phyloP scores from a whole-genome alignment of 2,329 filamentous ascomycete species.

The Fusarium stilboides region DNA sequence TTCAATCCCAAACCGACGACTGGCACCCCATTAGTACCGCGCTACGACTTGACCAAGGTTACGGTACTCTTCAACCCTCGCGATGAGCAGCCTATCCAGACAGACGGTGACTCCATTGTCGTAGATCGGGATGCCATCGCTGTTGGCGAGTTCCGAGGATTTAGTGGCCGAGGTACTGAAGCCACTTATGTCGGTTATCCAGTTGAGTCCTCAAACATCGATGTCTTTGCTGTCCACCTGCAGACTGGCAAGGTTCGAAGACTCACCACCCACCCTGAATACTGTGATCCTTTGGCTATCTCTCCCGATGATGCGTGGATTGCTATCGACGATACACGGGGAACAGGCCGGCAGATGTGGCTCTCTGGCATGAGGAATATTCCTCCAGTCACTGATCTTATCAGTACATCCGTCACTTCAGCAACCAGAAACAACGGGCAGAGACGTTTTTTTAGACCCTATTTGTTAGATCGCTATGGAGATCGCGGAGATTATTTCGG shows the following conservation, averaged over 20 bases:
- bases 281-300: slow-evolving; percentile 59
- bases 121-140: slow-evolving; percentile 6
- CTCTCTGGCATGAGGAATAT: slow-evolving; percentile 58
- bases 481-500: slow-evolving; percentile 63
- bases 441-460: slow-evolving; percentile 63
- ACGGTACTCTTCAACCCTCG: slow-evolving; percentile 53
- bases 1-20: slow-evolving; percentile 57
- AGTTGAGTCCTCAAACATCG: slow-evolving; percentile 61
- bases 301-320: slow-evolving; percentile 61
- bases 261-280: slow-evolving; percentile 61
- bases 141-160: slow-evolving; percentile 63
- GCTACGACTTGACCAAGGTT: slow-evolving; percentile 60
- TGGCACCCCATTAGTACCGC: slow-evolving; percentile 50
- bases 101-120: neutral
- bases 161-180: slow-evolving; percentile 59
- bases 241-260: slow-evolving; percentile 58
- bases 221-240: slow-evolving; percentile 60
- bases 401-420: slow-evolving; percentile 52
- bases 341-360: slow-evolving; percentile 59
- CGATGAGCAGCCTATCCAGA: neutral
- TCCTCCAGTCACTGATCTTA: slow-evolving; percentile 58
- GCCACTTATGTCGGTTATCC: slow-evolving; percentile 59
- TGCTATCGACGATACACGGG: slow-evolving; percentile 61
- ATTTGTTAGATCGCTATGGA: slow-evolving; percentile 60
- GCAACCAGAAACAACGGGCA: slow-evolving; percentile 63